Evolutionary conservation across 2,329 filamentous ascomycete species (phyloP).

Genomic region (Diaporthe citriasiana): DNA sequence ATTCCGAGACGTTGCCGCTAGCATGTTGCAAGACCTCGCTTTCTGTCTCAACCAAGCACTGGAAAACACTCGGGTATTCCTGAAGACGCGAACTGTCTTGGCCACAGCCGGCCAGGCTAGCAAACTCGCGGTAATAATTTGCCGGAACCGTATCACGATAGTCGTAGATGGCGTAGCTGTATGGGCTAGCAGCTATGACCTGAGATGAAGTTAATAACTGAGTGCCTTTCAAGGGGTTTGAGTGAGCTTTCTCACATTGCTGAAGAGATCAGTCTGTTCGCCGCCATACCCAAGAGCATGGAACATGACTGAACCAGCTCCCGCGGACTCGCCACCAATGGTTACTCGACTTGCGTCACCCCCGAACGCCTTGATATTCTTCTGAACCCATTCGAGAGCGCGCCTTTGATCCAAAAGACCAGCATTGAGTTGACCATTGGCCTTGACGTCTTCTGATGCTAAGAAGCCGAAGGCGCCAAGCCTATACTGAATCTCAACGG

Average conservation of each 20-base stretch:
- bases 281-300: conserved; percentile 48
- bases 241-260: conserved; percentile 44
- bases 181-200: conserved; percentile 48
- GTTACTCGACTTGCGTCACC: conserved; percentile 51
- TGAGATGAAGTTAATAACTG: conserved; percentile 27
- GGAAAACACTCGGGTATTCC: conserved; percentile 44
- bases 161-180: conserved; percentile 46
- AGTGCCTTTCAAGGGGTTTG: background rate
- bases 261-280: conserved; percentile 45
- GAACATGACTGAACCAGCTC: conserved; percentile 46
- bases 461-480: conserved; percentile 63
- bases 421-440: conserved; percentile 52
- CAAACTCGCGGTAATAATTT: conserved; percentile 46
- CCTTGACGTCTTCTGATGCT: conserved; percentile 49
- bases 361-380: conserved; percentile 52
- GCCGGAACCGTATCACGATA: conserved; percentile 46
- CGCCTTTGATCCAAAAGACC: conserved; percentile 53
- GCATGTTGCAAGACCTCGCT: conserved; percentile 47
- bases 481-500: conserved; percentile 64
- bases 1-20: conserved; percentile 48
- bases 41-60: conserved; percentile 48
- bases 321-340: conserved; percentile 50
- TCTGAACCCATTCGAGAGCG: conserved; percentile 67
- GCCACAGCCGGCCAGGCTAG: conserved; percentile 47
- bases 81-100: conserved; percentile 4